Percentiles rank a stretch among this genome's conserved stretches.
Conservation (phyloP, 305 asterid genomes). For the Fraxinus floribunda region DNA sequence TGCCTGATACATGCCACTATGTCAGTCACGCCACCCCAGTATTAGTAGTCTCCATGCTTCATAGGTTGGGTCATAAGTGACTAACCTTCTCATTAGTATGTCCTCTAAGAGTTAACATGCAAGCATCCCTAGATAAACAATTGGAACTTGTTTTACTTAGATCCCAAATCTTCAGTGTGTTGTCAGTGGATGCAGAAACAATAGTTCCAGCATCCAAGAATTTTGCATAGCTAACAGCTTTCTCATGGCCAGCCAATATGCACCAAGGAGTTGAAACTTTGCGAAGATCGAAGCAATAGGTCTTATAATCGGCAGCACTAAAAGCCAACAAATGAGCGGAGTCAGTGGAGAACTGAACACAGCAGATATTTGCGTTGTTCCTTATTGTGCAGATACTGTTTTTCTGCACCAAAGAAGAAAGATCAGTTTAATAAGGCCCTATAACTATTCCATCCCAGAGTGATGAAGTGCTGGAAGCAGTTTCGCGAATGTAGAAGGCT, state of each 20-base stretch:
- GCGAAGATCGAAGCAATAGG: conserved; percentile 88
- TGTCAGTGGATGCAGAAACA: conserved; percentile 91
- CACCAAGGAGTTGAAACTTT: conserved; percentile 75
- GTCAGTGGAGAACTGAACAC: conserved; percentile 76
- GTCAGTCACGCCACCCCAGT: neutral
- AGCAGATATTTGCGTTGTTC: conserved; percentile 83
- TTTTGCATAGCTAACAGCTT: conserved; percentile 83
- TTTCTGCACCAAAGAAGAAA: conserved; percentile 58
- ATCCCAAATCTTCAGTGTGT: conserved; percentile 89
- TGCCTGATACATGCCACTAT: neutral
- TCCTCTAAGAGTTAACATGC: conserved; percentile 74
- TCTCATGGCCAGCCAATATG: conserved; percentile 80
- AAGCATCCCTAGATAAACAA: conserved; percentile 65
- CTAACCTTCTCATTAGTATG: conserved; percentile 90
- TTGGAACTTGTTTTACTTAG: conserved; percentile 66
- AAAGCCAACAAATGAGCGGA: conserved; percentile 68
- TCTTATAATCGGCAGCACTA: conserved; percentile 81
- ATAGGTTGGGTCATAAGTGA: neutral
- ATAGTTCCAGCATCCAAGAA: conserved; percentile 73
- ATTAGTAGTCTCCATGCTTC: neutral
- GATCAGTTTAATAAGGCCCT: conserved; percentile 1
- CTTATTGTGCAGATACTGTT: conserved; percentile 78
- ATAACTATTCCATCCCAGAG: conserved; percentile 1
- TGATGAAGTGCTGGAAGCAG: neutral
- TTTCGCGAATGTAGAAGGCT: neutral